These are phyloP conservation scores for Monilinia polystroma DNA, from an alignment of 2,329 filamentous ascomycete species.

Conservation along the genomic window DNA sequence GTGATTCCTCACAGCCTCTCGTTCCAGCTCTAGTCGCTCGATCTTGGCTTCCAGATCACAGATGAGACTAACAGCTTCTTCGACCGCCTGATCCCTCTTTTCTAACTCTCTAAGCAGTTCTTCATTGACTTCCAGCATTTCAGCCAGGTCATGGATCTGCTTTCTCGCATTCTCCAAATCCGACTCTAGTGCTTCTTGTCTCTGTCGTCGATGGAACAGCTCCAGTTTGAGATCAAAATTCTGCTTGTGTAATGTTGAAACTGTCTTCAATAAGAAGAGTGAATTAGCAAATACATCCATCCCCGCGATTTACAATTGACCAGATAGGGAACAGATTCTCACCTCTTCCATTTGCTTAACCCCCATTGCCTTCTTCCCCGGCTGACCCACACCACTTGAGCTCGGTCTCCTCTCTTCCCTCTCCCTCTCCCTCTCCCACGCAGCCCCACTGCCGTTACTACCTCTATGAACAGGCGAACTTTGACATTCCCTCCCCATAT, in stretches of 20 bases:
- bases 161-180: slow-evolving; percentile 54
- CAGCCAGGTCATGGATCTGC: slow-evolving; percentile 44
- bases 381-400: slow-evolving; percentile 32
- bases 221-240: slow-evolving; percentile 77
- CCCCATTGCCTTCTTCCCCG: slow-evolving; percentile 51
- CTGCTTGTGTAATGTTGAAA: slow-evolving; percentile 70
- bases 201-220: slow-evolving; percentile 66
- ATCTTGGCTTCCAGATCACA: slow-evolving; percentile 61
- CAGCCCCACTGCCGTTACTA: slow-evolving; percentile 19
- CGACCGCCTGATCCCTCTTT: slow-evolving; percentile 67
- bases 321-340: slow-evolving; percentile 32
- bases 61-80: slow-evolving; percentile 70
- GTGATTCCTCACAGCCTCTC: slow-evolving; percentile 53
- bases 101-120: slow-evolving; percentile 60
- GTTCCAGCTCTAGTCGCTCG: slow-evolving; percentile 53
- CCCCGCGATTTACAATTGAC: slow-evolving; percentile 23
- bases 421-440: slow-evolving; percentile 9
- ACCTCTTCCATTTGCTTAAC: slow-evolving; percentile 69
- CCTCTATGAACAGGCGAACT: slow-evolving; percentile 36
- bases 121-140: slow-evolving; percentile 58
- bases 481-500: slow-evolving; percentile 31
- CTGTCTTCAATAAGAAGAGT: slow-evolving; percentile 46
- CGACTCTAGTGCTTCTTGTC: slow-evolving; percentile 59
- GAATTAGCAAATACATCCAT: not conserved
- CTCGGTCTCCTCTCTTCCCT: slow-evolving; percentile 37